Percentiles rank a stretch among this genome's conserved stretches.
Conservation (phyloP, 2,329 filamentous ascomycete species). For the Diaporthe sp. region DNA sequence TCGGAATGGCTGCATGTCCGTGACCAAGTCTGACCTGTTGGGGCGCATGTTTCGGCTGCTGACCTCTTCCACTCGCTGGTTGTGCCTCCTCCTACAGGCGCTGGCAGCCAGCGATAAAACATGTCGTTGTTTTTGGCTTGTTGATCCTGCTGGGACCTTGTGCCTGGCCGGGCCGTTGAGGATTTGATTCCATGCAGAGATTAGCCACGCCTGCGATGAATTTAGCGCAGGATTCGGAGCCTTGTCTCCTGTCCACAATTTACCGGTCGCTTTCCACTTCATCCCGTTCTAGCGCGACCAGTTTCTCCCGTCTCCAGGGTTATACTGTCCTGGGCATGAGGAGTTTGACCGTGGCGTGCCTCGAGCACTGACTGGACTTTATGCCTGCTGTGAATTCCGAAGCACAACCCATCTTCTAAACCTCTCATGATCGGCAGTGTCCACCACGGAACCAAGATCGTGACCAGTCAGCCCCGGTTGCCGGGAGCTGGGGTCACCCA, state of each 20-base stretch:
- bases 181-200: constrained; percentile 5
- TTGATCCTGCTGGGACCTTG: constrained; percentile 8
- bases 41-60: constrained; percentile 25
- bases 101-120: background rate
- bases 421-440: constrained; percentile 9
- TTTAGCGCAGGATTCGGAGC: constrained; percentile 22
- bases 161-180: constrained; percentile 19
- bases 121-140: constrained; percentile 11
- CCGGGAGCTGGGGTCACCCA: background rate
- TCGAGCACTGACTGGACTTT: background rate
- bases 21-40: constrained; percentile 20
- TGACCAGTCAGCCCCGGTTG: background rate
- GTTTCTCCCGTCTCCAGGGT: constrained; percentile 8
- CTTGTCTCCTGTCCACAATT: constrained; percentile 20
- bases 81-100: constrained; percentile 5
- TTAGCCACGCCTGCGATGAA: constrained; percentile 10
- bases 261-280: constrained; percentile 9
- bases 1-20: background rate
- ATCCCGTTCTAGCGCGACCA: background rate
- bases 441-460: constrained; percentile 26
- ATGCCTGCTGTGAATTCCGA: background rate
- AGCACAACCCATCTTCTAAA: constrained; percentile 5
- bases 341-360: background rate
- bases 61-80: background rate
- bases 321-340: background rate